A percentile compares a stretch with the other conserved stretches of the same genome.
phyloP scores from a whole-genome alignment of 352 stramenopile genomes.

The Peronospora tabacina region DNA sequence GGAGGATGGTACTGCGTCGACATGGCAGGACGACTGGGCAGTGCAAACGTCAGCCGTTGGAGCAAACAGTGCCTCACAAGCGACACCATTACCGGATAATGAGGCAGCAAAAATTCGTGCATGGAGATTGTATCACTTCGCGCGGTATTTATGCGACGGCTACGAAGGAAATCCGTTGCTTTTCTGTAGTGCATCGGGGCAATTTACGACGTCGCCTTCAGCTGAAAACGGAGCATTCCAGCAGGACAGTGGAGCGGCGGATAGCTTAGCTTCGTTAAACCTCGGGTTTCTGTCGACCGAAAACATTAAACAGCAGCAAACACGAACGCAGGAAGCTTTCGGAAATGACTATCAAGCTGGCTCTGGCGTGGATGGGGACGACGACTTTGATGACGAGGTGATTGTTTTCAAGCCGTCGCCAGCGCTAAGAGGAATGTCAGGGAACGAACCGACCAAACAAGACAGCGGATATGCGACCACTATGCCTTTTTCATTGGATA shows the following conservation, averaged over 20 bases:
- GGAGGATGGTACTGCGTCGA: constrained; percentile 4
- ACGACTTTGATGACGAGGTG: constrained; percentile 80
- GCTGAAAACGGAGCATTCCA: constrained; percentile 10
- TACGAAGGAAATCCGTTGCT: constrained; percentile 57
- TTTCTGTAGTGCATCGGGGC: constrained; percentile 25
- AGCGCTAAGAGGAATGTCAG: constrained; percentile 24
- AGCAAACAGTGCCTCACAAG: constrained; percentile 10
- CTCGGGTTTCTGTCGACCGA: constrained; percentile 25
- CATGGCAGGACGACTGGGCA: constrained; percentile 23
- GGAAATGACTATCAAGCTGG: constrained; percentile 2
- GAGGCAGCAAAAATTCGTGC: constrained; percentile 46
- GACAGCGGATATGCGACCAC: constrained; percentile 5
- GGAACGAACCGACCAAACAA: constrained; percentile 20
- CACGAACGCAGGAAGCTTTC: constrained; percentile 7
- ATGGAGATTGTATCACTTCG: constrained; percentile 59
- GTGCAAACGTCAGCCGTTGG: constrained; percentile 16
- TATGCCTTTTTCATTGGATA: constrained; percentile 22
- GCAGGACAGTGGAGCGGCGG: constrained; percentile 12
- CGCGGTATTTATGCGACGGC: constrained; percentile 44
- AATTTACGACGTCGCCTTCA: constrained; percentile 25
- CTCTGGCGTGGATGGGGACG: constrained; percentile 37
- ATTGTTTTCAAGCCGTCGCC: constrained; percentile 75
- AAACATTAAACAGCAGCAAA: constrained; percentile 16
- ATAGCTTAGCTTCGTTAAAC: constrained; percentile 23
- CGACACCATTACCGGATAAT: constrained; percentile 30